phyloP scores from a whole-genome alignment of 305 asterid species.

The Fraxinus floribunda region DNA sequence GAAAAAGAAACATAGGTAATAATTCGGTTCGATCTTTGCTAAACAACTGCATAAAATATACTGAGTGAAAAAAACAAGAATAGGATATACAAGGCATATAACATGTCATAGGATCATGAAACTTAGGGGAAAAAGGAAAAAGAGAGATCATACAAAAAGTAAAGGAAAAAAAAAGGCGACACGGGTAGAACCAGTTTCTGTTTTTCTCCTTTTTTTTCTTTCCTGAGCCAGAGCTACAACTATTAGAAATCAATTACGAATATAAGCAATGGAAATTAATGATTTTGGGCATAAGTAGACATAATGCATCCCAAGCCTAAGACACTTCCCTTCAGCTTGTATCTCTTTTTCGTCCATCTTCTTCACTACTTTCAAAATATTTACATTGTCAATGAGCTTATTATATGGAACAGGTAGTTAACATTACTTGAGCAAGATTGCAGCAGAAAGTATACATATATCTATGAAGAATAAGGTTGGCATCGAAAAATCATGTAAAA shows the following conservation, averaged over 20 bases:
- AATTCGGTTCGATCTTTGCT: background rate
- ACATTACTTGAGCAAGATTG: background rate
- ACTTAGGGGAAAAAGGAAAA: background rate
- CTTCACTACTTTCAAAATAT: background rate
- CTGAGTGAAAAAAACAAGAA: background rate
- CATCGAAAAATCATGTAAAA: background rate
- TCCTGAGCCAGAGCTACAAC: background rate
- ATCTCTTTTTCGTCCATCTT: background rate
- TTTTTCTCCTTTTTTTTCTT: background rate
- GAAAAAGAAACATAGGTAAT: background rate
- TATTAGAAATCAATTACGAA: background rate
- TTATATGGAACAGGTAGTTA: background rate
- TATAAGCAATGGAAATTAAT: background rate
- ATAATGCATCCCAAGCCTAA: background rate
- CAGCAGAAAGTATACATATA: background rate
- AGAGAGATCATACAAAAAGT: background rate
- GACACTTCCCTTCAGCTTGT: background rate
- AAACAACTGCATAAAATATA: background rate
- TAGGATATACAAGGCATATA: background rate
- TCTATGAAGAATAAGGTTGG: background rate
- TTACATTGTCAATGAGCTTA: background rate
- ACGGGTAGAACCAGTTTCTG: background rate
- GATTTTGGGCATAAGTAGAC: background rate
- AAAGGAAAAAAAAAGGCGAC: too few relatives aligned
- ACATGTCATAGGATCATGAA: background rate